Evolutionary conservation across 2,329 filamentous ascomycete species (phyloP).

Genomic region (Ascochyta lentis): DNA sequence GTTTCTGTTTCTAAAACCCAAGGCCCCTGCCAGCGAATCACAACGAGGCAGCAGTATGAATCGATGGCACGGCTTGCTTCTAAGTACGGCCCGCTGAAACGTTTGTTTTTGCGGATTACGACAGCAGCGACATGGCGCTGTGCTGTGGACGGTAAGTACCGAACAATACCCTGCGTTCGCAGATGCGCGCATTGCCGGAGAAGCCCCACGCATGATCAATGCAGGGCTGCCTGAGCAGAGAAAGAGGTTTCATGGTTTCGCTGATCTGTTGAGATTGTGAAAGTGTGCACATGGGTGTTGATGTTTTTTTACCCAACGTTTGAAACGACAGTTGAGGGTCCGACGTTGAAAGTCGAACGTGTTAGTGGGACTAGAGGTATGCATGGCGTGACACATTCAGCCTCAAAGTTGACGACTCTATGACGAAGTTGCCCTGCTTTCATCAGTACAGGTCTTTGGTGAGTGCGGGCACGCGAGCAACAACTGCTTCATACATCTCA

Average conservation of each 20-base stretch:
- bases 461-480: neutral
- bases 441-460: neutral
- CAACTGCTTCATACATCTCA: neutral
- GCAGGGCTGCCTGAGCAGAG: neutral
- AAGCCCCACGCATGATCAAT: neutral
- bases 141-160: neutral
- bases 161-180: neutral
- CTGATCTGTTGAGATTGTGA: neutral
- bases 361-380: constrained; percentile 6
- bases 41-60: neutral
- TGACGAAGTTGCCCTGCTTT: constrained; percentile 2
- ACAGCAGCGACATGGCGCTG: neutral
- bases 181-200: neutral
- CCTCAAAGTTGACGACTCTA: constrained; percentile 3
- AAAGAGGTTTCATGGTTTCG: no score
- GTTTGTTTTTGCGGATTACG: neutral
- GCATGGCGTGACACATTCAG: neutral
- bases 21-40: neutral
- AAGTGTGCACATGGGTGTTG: no score
- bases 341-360: neutral
- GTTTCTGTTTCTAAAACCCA: neutral
- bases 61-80: neutral
- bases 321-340: neutral
- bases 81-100: no score
- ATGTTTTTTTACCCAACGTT: no score